Percentiles rank a stretch among this genome's conserved stretches.
Evolutionary conservation across 1,284 basidiomycete species (phyloP).

Genomic region (Hemileia vastatrix): DNA sequence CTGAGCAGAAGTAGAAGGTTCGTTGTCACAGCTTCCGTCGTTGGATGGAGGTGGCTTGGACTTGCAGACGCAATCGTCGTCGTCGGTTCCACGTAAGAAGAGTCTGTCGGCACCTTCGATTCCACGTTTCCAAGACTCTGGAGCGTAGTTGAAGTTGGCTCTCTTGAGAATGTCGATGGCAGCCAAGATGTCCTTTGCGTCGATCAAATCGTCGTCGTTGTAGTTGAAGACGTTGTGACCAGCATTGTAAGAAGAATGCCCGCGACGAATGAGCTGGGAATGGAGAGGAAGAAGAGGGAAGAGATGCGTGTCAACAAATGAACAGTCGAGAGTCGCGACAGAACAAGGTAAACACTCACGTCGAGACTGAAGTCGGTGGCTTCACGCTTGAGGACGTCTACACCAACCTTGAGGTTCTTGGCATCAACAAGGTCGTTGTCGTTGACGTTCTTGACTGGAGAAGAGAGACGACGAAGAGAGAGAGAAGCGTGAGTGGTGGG

Average conservation of each 20-base stretch:
- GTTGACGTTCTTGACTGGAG: neutral
- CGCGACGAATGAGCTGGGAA: neutral
- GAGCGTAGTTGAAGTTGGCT: neutral
- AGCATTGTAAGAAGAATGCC: neutral
- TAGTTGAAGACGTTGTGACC: neutral
- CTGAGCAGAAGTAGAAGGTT: neutral
- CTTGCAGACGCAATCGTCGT: neutral
- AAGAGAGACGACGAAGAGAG: neutral
- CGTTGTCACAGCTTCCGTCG: neutral
- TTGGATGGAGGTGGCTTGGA: neutral
- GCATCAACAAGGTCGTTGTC: neutral
- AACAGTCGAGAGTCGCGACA: neutral
- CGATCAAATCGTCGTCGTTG: neutral
- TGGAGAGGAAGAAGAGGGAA: neutral
- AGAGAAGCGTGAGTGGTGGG: neutral
- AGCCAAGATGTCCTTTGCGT: neutral
- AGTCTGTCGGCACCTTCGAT: neutral
- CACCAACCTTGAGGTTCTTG: neutral
- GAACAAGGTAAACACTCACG: neutral
- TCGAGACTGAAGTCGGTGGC: neutral
- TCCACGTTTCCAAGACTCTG: neutral
- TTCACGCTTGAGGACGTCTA: neutral
- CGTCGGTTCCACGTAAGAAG: neutral
- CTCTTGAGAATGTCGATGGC: neutral
- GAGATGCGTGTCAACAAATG: neutral